Percentiles rank a stretch among this genome's conserved stretches.
These are phyloP conservation scores for Nicotiana attenuata DNA, from an alignment of 257 asterid species.

Conservation along the genomic window DNA sequence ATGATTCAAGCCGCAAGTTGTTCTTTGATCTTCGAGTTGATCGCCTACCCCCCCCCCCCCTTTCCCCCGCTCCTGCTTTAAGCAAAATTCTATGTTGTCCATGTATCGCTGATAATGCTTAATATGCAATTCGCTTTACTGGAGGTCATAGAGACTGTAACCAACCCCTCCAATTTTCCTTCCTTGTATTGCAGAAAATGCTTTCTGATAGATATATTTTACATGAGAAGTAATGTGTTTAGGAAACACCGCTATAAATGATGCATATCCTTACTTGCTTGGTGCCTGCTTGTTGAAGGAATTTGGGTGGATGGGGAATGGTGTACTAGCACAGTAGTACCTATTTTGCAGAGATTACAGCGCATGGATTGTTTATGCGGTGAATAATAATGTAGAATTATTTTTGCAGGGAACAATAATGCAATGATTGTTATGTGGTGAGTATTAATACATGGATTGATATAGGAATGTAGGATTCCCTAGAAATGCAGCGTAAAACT, in stretches of 20 bases:
- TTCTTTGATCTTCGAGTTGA: neutral
- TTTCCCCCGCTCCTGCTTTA: neutral
- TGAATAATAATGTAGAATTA: neutral
- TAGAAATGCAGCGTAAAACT: too few species aligned
- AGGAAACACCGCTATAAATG: neutral
- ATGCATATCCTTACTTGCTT: neutral
- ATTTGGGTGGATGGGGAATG: neutral
- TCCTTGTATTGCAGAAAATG: neutral
- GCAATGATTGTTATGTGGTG: neutral
- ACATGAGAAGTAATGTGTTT: neutral
- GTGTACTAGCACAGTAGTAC: neutral
- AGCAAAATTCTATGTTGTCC: neutral
- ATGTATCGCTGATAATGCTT: neutral
- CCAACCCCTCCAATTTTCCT: neutral
- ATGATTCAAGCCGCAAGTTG: slow-evolving; percentile 22
- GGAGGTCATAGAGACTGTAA: neutral
- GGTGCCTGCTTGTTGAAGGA: neutral
- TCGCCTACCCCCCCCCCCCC: neutral
- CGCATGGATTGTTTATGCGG: neutral
- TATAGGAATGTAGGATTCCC: neutral
- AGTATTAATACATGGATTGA: neutral
- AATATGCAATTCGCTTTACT: neutral
- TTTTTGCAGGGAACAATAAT: too few species aligned
- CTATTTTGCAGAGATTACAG: neutral
- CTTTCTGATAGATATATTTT: neutral